Percentiles rank a stretch among this genome's conserved stretches.
Evolutionary conservation across 2,329 filamentous ascomycete species (phyloP).

Genomic region (Juglanconis juglandina): DNA sequence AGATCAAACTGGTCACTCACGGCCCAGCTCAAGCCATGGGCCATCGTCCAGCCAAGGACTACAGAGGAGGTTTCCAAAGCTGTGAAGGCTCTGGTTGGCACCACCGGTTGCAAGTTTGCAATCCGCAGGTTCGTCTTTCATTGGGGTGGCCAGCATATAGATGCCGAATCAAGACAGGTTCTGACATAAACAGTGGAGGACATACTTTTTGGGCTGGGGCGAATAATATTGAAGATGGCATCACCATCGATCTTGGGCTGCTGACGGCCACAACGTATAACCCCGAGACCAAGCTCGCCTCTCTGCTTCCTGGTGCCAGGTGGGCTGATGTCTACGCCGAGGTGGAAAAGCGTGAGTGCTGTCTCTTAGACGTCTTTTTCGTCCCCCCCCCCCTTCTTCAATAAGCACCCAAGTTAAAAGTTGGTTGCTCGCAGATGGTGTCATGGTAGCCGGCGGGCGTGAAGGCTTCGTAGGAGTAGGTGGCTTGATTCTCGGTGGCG

Average conservation of each 20-base stretch:
- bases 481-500: conserved; percentile 1
- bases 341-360: not conserved
- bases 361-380: too few relatives aligned
- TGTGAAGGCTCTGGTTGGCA: not conserved
- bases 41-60: not conserved
- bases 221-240: not conserved
- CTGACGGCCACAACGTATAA: not conserved
- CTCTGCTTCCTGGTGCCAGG: not conserved
- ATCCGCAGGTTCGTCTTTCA: not conserved
- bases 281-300: not conserved
- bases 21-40: not conserved
- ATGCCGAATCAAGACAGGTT: too few relatives aligned
- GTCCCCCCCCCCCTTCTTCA: too few relatives aligned
- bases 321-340: conserved; percentile 3
- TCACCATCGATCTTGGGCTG: conserved; percentile 5
- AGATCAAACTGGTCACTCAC: conserved; percentile 1
- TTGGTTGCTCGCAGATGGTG: not conserved
- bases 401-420: not conserved
- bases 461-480: conserved; percentile 1
- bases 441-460: conserved; percentile 1
- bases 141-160: too few relatives aligned
- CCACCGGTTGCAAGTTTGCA: not conserved
- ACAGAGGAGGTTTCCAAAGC: not conserved
- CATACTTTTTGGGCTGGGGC: not conserved
- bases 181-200: not conserved